phyloP scores from a whole-genome alignment of 2,329 filamentous ascomycete genomes.

The Fusarium mexicanum region DNA sequence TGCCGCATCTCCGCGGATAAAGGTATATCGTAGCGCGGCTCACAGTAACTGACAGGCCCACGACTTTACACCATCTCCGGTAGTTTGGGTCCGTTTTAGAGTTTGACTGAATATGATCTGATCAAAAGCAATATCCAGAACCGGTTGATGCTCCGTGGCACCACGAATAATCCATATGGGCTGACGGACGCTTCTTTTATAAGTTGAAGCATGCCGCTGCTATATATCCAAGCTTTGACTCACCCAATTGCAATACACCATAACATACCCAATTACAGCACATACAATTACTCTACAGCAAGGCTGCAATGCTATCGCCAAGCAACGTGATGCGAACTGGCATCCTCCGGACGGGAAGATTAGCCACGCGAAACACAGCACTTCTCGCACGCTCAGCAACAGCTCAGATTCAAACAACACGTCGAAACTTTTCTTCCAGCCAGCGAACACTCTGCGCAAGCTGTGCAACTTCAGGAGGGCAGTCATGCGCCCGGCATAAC shows the following conservation, averaged over 20 bases:
- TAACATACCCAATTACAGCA: not conserved
- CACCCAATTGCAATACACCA: not conserved
- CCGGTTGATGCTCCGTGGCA: not conserved
- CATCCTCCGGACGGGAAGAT: conserved; percentile 19
- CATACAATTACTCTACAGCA: not conserved
- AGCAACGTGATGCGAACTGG: conserved; percentile 30
- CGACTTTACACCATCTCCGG: not conserved
- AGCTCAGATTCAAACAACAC: conserved; percentile 1
- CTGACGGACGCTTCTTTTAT: not conserved
- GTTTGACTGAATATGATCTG: conserved; percentile 15
- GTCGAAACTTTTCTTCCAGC: conserved; percentile 31
- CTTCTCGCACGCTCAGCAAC: conserved; percentile 22
- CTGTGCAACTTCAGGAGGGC: conserved; percentile 16
- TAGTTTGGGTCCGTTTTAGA: conserved; percentile 6
- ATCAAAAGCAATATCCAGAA: not conserved
- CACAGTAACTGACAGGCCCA: not conserved
- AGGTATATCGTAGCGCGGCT: conserved; percentile 17
- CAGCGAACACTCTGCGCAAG: conserved; percentile 19
- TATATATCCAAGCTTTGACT: not conserved
- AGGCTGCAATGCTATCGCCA: conserved; percentile 19
- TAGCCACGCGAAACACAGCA: conserved; percentile 18
- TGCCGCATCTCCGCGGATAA: conserved; percentile 24
- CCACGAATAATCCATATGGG: conserved; percentile 5
- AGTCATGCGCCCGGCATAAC: conserved; percentile 28
- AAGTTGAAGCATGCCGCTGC: conserved; percentile 6